A percentile compares a stretch with the other conserved stretches of the same genome.
Evolutionary conservation across 805 yeast species (phyloP).

Genomic region (Lachancea fermentati): DNA sequence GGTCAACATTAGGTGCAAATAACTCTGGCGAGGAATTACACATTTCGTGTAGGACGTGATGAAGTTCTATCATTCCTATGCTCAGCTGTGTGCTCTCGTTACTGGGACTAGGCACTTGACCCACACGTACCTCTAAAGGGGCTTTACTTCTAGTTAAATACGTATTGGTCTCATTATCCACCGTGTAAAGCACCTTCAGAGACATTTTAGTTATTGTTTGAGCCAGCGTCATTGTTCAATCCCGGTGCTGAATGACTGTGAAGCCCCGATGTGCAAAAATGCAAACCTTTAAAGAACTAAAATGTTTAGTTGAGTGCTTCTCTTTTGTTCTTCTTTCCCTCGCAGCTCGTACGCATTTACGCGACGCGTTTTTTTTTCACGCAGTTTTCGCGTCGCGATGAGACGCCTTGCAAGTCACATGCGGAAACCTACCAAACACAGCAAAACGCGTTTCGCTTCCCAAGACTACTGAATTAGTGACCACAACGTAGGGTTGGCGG

Average conservation of each 20-base stretch:
- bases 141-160: conserved; percentile 30
- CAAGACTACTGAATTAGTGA: too few relatives aligned
- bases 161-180: conserved; percentile 26
- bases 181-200: conserved; percentile 30
- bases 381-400: conserved; percentile 1
- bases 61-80: conserved; percentile 29
- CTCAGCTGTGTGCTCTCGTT: conserved; percentile 15
- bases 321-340: not conserved
- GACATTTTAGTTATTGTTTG: conserved; percentile 22
- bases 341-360: not conserved
- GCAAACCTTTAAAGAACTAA: not conserved
- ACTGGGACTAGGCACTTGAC: conserved; percentile 23
- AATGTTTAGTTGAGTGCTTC: not conserved
- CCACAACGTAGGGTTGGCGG: too few relatives aligned
- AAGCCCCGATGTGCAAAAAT: not conserved
- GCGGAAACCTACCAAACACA: not conserved
- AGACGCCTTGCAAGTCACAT: not conserved
- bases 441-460: not conserved
- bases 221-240: not conserved
- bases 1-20: conserved; percentile 11
- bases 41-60: conserved; percentile 26
- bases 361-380: not conserved
- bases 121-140: conserved; percentile 24
- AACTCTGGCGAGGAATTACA: conserved; percentile 32
- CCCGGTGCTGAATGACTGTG: not conserved